Evolutionary conservation across 176 grass and related monocot species (phyloP).

Genomic region (Panicum miliaceum): DNA sequence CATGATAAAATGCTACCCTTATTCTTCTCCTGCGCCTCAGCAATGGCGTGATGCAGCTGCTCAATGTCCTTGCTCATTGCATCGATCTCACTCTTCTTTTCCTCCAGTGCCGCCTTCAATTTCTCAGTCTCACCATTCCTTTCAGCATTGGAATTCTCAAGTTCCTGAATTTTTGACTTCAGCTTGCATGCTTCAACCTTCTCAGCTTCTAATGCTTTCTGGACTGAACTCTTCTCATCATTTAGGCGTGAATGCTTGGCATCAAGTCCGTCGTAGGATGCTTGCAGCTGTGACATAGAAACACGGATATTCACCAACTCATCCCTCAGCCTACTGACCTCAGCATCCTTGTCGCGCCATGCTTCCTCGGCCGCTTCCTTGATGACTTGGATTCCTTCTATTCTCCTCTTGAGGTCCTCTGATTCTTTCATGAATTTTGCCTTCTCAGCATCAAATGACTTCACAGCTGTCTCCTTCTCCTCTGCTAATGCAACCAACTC

Average conservation of each 20-base stretch:
- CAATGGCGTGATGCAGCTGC: constrained; percentile 27
- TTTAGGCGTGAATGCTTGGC: constrained; percentile 5
- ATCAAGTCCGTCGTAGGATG: constrained; percentile 1
- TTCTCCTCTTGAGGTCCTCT: not conserved
- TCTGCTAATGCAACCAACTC: constrained; percentile 30
- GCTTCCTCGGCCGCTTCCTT: constrained; percentile 23
- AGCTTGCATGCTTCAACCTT: constrained; percentile 20
- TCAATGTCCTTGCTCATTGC: constrained; percentile 27
- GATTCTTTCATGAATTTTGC: not conserved
- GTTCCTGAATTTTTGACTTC: constrained; percentile 32
- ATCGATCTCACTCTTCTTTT: constrained; percentile 29
- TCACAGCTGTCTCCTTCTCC: constrained; percentile 10
- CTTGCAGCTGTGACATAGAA: constrained; percentile 33
- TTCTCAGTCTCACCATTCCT: constrained; percentile 35
- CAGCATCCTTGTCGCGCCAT: constrained; percentile 13
- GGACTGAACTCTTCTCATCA: constrained; percentile 43
- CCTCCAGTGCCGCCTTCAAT: constrained; percentile 6
- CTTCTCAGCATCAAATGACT: constrained; percentile 5
- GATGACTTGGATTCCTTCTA: constrained; percentile 16
- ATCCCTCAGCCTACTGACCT: not conserved
- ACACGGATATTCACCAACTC: constrained; percentile 32
- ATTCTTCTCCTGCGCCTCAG: constrained; percentile 30
- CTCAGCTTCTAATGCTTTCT: constrained; percentile 10
- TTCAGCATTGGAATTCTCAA: constrained; percentile 30
- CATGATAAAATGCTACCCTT: constrained; percentile 27